phyloP scores from a whole-genome alignment of 169 alveolate genomes.

The Perkinsus marinus region DNA sequence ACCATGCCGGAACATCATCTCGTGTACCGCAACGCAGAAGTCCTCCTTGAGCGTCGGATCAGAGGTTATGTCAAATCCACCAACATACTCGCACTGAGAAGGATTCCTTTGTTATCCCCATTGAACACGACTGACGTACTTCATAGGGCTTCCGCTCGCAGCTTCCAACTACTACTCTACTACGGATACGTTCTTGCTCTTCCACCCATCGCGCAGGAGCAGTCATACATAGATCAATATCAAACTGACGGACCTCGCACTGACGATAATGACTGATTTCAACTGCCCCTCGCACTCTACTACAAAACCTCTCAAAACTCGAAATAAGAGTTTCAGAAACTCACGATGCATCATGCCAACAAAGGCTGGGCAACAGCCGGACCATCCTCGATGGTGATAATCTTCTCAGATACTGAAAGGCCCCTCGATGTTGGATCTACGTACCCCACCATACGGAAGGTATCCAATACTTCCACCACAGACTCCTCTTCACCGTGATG shows the following conservation, averaged over 20 bases:
- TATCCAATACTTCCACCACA: neutral
- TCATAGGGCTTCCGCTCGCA: neutral
- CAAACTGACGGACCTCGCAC: too few species aligned
- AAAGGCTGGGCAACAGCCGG: too few species aligned
- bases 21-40: neutral
- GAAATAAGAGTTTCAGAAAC: too few species aligned
- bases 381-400: too few species aligned
- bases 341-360: too few species aligned
- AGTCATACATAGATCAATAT: neutral
- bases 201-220: neutral
- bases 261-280: too few species aligned
- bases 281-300: too few species aligned
- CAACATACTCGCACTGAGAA: neutral
- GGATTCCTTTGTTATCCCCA: neutral
- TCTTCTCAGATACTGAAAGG: too few species aligned
- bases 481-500: neutral
- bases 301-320: too few species aligned
- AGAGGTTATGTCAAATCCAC: neutral
- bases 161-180: neutral
- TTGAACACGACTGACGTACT: too few species aligned
- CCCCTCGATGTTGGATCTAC: too few species aligned
- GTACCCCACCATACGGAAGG: neutral
- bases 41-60: neutral
- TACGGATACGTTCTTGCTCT: neutral
- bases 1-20: neutral